Percentiles rank a stretch among this genome's conserved stretches.
These are phyloP conservation scores for Collybia sordida DNA, from an alignment of 768 basidiomycete genomes.

Conservation along the genomic window DNA sequence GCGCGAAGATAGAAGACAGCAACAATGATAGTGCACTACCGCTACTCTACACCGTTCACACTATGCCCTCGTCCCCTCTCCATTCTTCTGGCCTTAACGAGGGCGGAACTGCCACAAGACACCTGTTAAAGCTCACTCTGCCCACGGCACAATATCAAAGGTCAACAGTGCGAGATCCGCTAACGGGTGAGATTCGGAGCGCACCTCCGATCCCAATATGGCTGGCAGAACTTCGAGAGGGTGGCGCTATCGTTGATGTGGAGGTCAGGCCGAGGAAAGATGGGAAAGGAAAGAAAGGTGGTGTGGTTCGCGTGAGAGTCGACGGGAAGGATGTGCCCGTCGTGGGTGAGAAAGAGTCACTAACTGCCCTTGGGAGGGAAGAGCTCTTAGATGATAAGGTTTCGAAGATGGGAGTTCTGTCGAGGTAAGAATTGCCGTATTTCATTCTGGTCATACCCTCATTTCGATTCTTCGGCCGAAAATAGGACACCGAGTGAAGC, in stretches of 20 bases:
- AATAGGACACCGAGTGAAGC: conserved; percentile 54
- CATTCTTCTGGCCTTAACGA: conserved; percentile 65
- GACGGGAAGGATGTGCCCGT: conserved; percentile 57
- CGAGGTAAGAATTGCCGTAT: conserved; percentile 48
- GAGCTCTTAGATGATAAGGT: conserved; percentile 75
- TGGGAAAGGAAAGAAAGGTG: conserved; percentile 23
- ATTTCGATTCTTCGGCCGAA: conserved; percentile 8
- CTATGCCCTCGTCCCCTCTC: conserved; percentile 79
- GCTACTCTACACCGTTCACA: conserved; percentile 60
- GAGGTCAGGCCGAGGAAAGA: conserved; percentile 46
- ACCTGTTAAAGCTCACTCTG: conserved; percentile 73
- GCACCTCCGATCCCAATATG: conserved; percentile 70
- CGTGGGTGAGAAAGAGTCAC: conserved; percentile 72
- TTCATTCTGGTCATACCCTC: conserved; percentile 7
- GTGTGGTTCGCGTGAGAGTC: conserved; percentile 34
- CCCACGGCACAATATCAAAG: conserved; percentile 84
- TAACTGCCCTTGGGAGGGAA: conserved; percentile 70
- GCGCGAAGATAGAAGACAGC: conserved; percentile 15
- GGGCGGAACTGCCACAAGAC: conserved; percentile 57
- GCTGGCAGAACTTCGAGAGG: conserved; percentile 64
- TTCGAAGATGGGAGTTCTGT: conserved; percentile 63
- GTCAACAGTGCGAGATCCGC: conserved; percentile 75
- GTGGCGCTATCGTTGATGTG: conserved; percentile 49
- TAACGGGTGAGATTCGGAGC: conserved; percentile 65
- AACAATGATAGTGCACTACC: conserved; percentile 38